A percentile compares a stretch with the other conserved stretches of the same genome.
Evolutionary conservation across 2,329 filamentous ascomycete species (phyloP).

Genomic region (Aspergillus puulaauensis): DNA sequence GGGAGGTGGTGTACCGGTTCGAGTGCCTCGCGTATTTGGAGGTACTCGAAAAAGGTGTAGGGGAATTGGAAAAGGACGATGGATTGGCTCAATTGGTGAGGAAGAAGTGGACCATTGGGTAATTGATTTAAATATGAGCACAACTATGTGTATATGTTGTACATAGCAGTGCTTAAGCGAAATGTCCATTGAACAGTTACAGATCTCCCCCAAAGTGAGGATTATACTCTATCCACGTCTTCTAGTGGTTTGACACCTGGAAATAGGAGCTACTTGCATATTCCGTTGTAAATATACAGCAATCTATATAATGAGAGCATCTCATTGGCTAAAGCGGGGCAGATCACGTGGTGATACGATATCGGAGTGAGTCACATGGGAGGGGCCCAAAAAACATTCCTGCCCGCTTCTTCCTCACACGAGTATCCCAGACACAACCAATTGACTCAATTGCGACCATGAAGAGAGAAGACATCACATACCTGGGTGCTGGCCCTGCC

Average conservation of each 20-base stretch:
- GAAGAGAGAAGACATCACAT: conserved; percentile 72
- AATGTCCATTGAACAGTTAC: no score
- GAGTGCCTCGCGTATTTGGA: conserved; percentile 3
- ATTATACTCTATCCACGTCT: no score
- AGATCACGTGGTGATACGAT: conserved; percentile 2
- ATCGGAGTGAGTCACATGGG: conserved; percentile 11
- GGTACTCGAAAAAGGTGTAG: background rate
- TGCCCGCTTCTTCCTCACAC: background rate
- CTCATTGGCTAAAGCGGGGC: background rate
- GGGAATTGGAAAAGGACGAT: background rate
- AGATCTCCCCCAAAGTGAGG: no score
- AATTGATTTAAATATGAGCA: background rate
- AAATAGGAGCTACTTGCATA: no score
- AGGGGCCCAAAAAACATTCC: conserved; percentile 5
- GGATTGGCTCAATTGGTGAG: background rate
- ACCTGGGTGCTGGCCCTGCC: conserved; percentile 92
- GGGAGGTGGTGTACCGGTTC: background rate
- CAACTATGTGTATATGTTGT: no score
- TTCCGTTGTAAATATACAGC: no score
- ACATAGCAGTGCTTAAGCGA: no score
- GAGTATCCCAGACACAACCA: background rate
- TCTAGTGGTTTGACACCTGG: no score
- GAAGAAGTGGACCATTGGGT: conserved; percentile 1
- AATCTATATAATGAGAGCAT: background rate
- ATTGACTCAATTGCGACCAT: conserved; percentile 36